These are phyloP conservation scores for Orbilia quercus DNA, from an alignment of 2,329 filamentous ascomycete genomes.

Conservation along the genomic window DNA sequence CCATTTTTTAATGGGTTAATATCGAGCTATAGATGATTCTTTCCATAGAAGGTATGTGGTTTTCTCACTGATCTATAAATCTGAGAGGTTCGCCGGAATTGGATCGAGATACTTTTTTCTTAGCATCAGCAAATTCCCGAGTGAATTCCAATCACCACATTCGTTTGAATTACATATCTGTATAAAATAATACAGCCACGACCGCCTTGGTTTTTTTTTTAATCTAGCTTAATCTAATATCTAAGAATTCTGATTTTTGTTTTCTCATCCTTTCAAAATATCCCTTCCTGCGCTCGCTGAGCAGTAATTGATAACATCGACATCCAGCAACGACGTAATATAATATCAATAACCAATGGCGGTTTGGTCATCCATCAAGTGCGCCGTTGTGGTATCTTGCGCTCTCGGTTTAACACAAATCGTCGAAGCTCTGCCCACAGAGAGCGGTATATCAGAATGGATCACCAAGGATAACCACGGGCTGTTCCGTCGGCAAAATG, in stretches of 20 bases:
- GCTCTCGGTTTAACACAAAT: constrained; percentile 44
- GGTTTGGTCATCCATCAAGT: constrained; percentile 49
- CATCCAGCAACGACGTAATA: constrained; percentile 3
- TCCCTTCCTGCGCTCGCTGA: no score
- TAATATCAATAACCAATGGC: constrained; percentile 49
- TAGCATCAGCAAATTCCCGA: constrained; percentile 8
- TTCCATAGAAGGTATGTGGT: constrained; percentile 9
- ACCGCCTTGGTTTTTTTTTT: background rate
- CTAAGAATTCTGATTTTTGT: background rate
- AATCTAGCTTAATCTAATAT: background rate
- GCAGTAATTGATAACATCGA: background rate
- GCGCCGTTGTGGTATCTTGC: constrained; percentile 47
- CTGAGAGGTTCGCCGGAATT: background rate
- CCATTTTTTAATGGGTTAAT: constrained; percentile 18
- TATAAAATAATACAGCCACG: background rate
- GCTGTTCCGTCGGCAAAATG: constrained; percentile 35
- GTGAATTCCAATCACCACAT: background rate
- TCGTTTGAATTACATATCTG: constrained; percentile 5
- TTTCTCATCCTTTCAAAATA: background rate
- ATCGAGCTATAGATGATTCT: background rate
- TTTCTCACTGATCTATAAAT: constrained; percentile 47
- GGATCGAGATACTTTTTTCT: constrained; percentile 19
- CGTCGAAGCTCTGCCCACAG: constrained; percentile 32
- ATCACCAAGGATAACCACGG: constrained; percentile 15
- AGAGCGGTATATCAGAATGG: constrained; percentile 34